Evolutionary conservation across 1,139 yeast genomes (phyloP).

Genomic region (Yamadazyma kanchanaburiensis): DNA sequence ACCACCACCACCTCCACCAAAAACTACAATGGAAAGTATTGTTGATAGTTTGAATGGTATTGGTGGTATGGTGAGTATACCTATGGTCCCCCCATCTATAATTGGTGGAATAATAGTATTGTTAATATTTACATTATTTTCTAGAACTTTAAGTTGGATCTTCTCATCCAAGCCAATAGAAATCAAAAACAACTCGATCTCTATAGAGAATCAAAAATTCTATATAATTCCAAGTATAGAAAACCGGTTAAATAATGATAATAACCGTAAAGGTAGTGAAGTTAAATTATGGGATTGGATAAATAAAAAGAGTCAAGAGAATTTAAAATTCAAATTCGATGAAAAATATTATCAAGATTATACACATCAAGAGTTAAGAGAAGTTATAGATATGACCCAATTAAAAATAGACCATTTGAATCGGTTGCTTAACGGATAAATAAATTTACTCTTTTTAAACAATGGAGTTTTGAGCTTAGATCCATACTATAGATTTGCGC

Average conservation of each 20-base stretch:
- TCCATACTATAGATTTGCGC: too few relatives aligned
- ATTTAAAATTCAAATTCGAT: slow-evolving; percentile 22
- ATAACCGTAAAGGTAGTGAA: slow-evolving; percentile 48
- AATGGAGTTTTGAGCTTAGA: too few relatives aligned
- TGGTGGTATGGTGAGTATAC: slow-evolving; percentile 29
- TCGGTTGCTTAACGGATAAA: too few relatives aligned
- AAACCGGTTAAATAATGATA: slow-evolving; percentile 32
- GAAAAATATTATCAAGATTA: slow-evolving; percentile 16
- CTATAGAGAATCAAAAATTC: slow-evolving; percentile 22
- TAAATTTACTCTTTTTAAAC: too few relatives aligned
- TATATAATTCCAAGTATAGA: slow-evolving; percentile 46
- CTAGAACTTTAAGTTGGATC: slow-evolving; percentile 5
- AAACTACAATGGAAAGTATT: slow-evolving; percentile 13
- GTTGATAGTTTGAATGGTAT: slow-evolving; percentile 23
- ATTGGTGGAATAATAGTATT: slow-evolving; percentile 23
- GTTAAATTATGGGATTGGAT: slow-evolving; percentile 82
- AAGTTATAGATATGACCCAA: slow-evolving; percentile 54
- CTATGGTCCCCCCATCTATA: slow-evolving; percentile 21
- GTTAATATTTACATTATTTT: slow-evolving; percentile 1
- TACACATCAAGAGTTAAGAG: slow-evolving; percentile 49
- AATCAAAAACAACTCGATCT: slow-evolving; percentile 1
- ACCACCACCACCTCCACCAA: slow-evolving; percentile 8
- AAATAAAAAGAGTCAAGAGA: slow-evolving; percentile 29
- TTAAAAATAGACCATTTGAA: slow-evolving; percentile 37
- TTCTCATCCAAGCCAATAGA: slow-evolving; percentile 2